Conservation (phyloP, 2,329 filamentous ascomycete genomes). For the Xylaria digitata region DNA sequence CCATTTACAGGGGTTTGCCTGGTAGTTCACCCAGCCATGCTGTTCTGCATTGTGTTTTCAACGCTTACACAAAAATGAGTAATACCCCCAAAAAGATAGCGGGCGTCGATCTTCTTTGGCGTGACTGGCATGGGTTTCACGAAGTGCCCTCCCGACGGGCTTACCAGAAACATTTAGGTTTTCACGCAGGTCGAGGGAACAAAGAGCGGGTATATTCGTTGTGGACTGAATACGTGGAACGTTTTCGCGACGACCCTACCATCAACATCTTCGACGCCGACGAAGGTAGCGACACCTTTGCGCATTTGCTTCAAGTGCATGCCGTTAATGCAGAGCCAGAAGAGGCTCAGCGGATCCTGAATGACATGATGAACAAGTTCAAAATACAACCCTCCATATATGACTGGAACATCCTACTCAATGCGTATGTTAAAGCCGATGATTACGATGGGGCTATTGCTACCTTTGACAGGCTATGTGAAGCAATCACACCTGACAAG, state of each 20-base stretch:
- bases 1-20: conserved; percentile 58
- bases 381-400: conserved; percentile 65
- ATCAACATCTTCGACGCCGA: conserved; percentile 50
- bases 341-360: conserved; percentile 70
- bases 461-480: conserved; percentile 70
- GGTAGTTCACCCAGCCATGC: conserved; percentile 52
- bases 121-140: conserved; percentile 61
- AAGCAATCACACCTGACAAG: conserved; percentile 64
- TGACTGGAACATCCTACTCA: conserved; percentile 82
- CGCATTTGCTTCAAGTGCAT: conserved; percentile 77
- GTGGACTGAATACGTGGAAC: conserved; percentile 57
- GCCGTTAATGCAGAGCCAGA: conserved; percentile 73
- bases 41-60: conserved; percentile 59
- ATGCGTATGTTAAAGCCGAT: conserved; percentile 73
- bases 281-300: conserved; percentile 54
- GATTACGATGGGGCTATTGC: conserved; percentile 74
- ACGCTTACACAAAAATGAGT: conserved; percentile 45
- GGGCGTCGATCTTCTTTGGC: conserved; percentile 60
- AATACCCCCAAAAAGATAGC: conserved; percentile 53
- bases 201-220: conserved; percentile 58
- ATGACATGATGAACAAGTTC: conserved; percentile 68
- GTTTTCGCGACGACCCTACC: conserved; percentile 49
- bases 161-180: conserved; percentile 61
- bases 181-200: conserved; percentile 62
- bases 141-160: conserved; percentile 57